Conservation (phyloP, 2,329 filamentous ascomycete species). For the Plenodomus tracheiphilus region DNA sequence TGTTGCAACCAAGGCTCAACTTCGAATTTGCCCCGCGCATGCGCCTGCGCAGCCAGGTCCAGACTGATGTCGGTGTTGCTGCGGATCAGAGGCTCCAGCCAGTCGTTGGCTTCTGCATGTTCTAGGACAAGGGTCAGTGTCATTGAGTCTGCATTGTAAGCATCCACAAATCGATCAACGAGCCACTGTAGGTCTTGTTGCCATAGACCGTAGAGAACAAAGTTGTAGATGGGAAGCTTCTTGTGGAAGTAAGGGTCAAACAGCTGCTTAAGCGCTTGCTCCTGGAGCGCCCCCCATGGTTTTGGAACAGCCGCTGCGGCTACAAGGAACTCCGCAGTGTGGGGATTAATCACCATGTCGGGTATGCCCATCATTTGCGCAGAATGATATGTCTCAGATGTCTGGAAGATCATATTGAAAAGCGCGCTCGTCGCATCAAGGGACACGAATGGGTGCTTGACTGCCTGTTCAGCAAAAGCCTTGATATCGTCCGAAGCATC, state of each 20-base stretch:
- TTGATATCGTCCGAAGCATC: conserved; percentile 63
- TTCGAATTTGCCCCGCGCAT: conserved; percentile 79
- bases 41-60: conserved; percentile 82
- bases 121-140: conserved; percentile 73
- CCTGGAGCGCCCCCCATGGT: conserved; percentile 74
- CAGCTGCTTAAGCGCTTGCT: conserved; percentile 73
- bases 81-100: conserved; percentile 80
- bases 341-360: conserved; percentile 67
- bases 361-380: conserved; percentile 62
- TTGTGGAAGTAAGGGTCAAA: conserved; percentile 85
- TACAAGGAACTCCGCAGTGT: conserved; percentile 77
- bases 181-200: conserved; percentile 89
- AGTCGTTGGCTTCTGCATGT: conserved; percentile 78
- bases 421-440: conserved; percentile 75
- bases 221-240: conserved; percentile 75
- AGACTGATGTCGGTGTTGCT: conserved; percentile 82
- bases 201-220: conserved; percentile 91
- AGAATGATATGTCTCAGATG: conserved; percentile 59
- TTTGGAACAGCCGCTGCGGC: conserved; percentile 77
- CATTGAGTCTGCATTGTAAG: conserved; percentile 70
- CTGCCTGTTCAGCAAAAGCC: conserved; percentile 65
- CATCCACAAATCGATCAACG: conserved; percentile 74
- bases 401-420: conserved; percentile 64
- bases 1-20: conserved; percentile 78
- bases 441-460: conserved; percentile 86